Conservation (phyloP, 768 basidiomycete species). For the Galerina sulciceps region DNA sequence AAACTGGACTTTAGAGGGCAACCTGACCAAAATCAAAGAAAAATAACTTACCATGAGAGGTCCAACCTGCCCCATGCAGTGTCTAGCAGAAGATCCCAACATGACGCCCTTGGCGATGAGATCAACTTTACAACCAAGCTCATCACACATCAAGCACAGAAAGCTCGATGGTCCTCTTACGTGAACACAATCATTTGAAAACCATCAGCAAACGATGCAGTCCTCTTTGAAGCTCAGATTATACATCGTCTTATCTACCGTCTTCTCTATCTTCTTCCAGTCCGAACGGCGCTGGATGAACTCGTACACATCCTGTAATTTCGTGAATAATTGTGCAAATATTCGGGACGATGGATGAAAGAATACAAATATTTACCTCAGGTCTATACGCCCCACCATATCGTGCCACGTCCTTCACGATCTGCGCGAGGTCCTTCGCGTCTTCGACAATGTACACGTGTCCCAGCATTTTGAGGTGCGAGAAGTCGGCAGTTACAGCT, state of each 20-base stretch:
- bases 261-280: constrained; percentile 99
- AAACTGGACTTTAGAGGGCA: too few relatives aligned
- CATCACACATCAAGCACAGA: too few relatives aligned
- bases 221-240: constrained; percentile 93
- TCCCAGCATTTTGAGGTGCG: constrained; percentile 95
- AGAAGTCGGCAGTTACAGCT: constrained; percentile 85
- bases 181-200: neutral
- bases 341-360: neutral
- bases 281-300: constrained; percentile 94
- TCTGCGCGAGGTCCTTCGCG: constrained; percentile 94
- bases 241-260: constrained; percentile 95
- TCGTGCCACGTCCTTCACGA: constrained; percentile 92
- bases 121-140: too few relatives aligned
- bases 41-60: too few relatives aligned
- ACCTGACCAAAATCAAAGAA: too few relatives aligned
- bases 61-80: too few relatives aligned
- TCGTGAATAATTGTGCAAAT: neutral
- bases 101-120: too few relatives aligned
- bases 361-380: constrained; percentile 58
- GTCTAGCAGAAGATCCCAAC: too few relatives aligned
- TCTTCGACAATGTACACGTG: constrained; percentile 96
- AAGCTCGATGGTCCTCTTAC: too few relatives aligned
- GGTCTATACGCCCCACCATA: constrained; percentile 96
- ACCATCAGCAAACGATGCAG: constrained; percentile 57
- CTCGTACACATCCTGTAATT: constrained; percentile 83